Conservation (phyloP, 441 rosid genomes). For the Macaranga tanarius region DNA sequence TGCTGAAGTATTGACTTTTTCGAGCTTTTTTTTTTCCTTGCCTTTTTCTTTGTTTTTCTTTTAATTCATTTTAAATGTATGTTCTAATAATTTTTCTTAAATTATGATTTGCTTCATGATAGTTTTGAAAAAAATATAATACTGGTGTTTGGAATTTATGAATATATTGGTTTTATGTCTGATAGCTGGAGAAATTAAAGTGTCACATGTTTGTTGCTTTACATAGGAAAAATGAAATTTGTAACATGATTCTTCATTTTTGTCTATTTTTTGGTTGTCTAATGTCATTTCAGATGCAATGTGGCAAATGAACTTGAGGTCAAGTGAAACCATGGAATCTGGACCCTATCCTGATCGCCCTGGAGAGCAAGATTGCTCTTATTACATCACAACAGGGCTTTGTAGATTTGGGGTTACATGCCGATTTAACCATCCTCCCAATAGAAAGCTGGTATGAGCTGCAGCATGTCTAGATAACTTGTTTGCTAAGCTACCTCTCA, state of each 20-base stretch:
- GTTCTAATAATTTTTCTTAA: no score
- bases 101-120: no score
- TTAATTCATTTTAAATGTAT: neutral
- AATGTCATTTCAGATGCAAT: constrained; percentile 61
- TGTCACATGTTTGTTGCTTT: constrained; percentile 4
- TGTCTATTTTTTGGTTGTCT: constrained; percentile 3
- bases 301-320: constrained; percentile 85
- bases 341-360: constrained; percentile 85
- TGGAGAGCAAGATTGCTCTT: constrained; percentile 95
- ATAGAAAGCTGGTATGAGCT: constrained; percentile 79
- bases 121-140: no score
- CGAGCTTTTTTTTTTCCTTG: neutral
- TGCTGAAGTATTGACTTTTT: neutral
- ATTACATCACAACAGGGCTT: constrained; percentile 94
- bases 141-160: neutral
- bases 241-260: neutral
- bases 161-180: neutral
- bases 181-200: no score
- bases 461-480: constrained; percentile 22
- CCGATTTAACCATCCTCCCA: constrained; percentile 95
- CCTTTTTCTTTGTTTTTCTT: neutral
- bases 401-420: constrained; percentile 96
- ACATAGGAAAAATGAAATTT: neutral
- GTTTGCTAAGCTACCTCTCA: neutral
- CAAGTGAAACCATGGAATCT: constrained; percentile 70